Conservation (phyloP, 2,329 filamentous ascomycete genomes). For the Septoria petroselini region DNA sequence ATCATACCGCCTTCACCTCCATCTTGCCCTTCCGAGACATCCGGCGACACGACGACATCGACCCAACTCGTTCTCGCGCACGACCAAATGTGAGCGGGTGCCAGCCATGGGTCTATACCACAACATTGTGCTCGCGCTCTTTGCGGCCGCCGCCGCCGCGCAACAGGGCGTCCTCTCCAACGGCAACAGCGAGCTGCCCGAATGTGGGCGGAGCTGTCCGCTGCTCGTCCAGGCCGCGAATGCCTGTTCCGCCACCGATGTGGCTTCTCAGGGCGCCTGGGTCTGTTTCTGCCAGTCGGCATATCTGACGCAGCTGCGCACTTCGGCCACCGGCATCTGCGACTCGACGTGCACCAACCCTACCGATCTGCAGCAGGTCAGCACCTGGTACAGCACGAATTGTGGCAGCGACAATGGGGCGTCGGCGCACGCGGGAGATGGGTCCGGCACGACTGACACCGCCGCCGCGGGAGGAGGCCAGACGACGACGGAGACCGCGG, state of each 20-base stretch:
- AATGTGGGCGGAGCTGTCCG: constrained; percentile 38
- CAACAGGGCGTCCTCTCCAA: constrained; percentile 34
- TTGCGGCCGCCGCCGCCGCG: constrained; percentile 16
- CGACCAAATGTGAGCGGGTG: constrained; percentile 2
- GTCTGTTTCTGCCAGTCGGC: constrained; percentile 71
- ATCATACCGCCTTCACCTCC: not conserved
- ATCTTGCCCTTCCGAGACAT: not conserved
- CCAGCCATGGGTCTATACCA: constrained; percentile 5
- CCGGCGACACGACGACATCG: not conserved
- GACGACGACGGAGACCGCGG: not conserved
- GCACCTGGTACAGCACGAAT: constrained; percentile 66
- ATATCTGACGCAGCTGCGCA: constrained; percentile 58
- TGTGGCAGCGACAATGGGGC: constrained; percentile 54
- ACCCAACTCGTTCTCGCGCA: too few species aligned
- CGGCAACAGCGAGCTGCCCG: constrained; percentile 37
- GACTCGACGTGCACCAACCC: constrained; percentile 48
- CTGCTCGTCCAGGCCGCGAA: constrained; percentile 61
- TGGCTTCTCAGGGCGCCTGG: constrained; percentile 53
- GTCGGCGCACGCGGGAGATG: constrained; percentile 29
- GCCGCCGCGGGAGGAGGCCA: constrained; percentile 6
- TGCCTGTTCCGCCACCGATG: constrained; percentile 56
- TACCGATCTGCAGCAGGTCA: constrained; percentile 57
- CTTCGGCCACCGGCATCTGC: constrained; percentile 54
- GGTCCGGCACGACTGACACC: constrained; percentile 11
- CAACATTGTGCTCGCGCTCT: constrained; percentile 3